Evolutionary conservation across 1,139 yeast species (phyloP), one percentile per base, ranked within the genome.

Genomic region (Wickerhamomyces sp.): DNA sequence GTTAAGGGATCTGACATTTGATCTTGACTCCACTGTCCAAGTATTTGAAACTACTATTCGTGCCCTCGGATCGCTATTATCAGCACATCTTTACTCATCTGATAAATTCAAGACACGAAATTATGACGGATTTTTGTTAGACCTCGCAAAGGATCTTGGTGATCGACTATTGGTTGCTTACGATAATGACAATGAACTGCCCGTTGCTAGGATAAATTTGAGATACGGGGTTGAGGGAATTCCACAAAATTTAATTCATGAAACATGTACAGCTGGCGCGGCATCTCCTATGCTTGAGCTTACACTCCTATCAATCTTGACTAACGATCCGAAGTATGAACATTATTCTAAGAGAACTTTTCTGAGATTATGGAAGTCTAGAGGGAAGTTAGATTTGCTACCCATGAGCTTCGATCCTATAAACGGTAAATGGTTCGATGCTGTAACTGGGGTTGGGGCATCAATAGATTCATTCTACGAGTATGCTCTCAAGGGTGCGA

Each of bases 381-480:
- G 91, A 49, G 78, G 87, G 54, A 59, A 64, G 1, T 60, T 86
- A 11, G 80, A 86, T 54, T 67, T 91, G 29, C 61, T 91, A 10
- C 95, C 96, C 1, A 85, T 86, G 88, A 75, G 93, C 0, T 68
- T 90, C 10, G 83, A 84, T 52, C 85, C 93, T 0, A 56, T 69
- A 1, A 65, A 76, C 0, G 79, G 78, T 32, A 60, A 63, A 34
- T 82, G 90, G 81, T 67, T 71, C 36, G 84, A 84, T 46, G 64
- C 76, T 0, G 67, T 81, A 37, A 78, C 93, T 0, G 96, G 97
- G 0, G 74, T 87, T 10, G 98, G 98, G 1, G 97, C 98, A 0
- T 85, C 95, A 3, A 78, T 88, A n/a, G 98, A 91, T 65, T 89
- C 96, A 0, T 88, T 87, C 58, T 91, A 85, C 61, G 98, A 91